Base-by-base conservation (phyloP, 495 filamentous ascomycete genomes). In the Penicillium cosmopolitanum region DNA sequence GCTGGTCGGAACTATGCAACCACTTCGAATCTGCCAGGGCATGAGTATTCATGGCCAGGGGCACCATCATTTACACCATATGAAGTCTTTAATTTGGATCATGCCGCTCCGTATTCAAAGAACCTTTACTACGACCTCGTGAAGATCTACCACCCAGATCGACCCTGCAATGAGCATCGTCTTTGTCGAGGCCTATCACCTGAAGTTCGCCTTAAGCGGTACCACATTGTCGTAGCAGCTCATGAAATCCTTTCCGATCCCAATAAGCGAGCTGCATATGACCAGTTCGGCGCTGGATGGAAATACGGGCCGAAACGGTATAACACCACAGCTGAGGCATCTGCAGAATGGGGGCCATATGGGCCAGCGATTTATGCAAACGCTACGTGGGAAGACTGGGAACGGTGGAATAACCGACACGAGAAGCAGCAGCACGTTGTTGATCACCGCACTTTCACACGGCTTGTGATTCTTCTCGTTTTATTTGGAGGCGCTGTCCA, bases 321-420 rank as follows among this genome's bases (percentile, higher is more conserved):
- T 34, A 58, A 51, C 46, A 59, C 58, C 3, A 50, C 53, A 28
- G 55, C 54, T 16, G 66, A 66, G 23, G 43, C 50, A 15, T 52
- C 53, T 16, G 55, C 40, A 23, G 63, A 56, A 5, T 60, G 59
- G 69, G 78, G 57, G 48, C 69, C 57, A 47, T 75, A 56, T 65
- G 79, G 69, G 51, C 76, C 70, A 38, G 61, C 61, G 4, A 86
- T 94, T 21, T 86, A 84, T 66, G 77, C 80, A 58, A 97, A 97
- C 67, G 96, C 92, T 12, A 98, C 94, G 0, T 98, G 95, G 95
- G 95, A 98, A 68, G 96, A 98, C 69, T 98, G 96, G 95, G 93
- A 98, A 75, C 82, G 81, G 42, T 98, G 90, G 89, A 84, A 91
- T 64, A 77, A 84, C 21, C 78, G 85, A 42, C 74, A 82, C 43